Percentiles rank a stretch among this genome's conserved stretches.
These are phyloP conservation scores for Piper longum DNA, from an alignment of 164 flowering plant species.

Conservation along the genomic window DNA sequence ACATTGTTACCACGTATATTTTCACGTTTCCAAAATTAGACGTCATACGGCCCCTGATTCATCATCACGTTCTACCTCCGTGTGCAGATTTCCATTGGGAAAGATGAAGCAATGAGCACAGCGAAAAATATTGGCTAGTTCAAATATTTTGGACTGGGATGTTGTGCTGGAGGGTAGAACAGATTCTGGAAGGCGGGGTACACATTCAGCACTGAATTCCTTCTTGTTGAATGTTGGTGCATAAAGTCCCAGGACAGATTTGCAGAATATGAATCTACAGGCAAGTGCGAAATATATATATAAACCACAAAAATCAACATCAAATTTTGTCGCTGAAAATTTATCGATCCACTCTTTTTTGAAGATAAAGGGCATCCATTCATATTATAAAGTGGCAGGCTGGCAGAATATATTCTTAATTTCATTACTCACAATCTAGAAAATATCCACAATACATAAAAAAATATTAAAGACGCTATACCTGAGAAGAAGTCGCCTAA, in stretches of 20 bases:
- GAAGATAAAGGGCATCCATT: not conserved
- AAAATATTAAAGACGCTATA: not conserved
- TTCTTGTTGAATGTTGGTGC: conserved; percentile 38
- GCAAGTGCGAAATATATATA: not conserved
- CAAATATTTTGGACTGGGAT: conserved; percentile 29
- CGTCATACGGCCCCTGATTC: not conserved
- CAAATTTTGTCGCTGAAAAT: not conserved
- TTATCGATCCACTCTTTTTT: not conserved
- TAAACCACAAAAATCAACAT: not conserved
- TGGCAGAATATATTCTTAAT: not conserved
- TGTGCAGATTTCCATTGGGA: conserved; percentile 3
- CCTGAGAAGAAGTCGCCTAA: conserved; percentile 80
- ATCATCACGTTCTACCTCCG: not conserved
- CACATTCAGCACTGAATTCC: conserved; percentile 57
- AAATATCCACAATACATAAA: no score
- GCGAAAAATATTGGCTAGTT: conserved; percentile 41
- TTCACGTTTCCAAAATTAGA: not conserved
- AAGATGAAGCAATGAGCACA: conserved; percentile 36
- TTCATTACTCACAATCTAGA: not conserved
- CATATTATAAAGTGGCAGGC: not conserved
- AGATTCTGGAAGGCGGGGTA: conserved; percentile 62
- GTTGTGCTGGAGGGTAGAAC: conserved; percentile 27
- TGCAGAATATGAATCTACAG: conserved; percentile 74
- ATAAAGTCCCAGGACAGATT: conserved; percentile 43
- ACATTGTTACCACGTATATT: not conserved